These are phyloP conservation scores for Wickerhamiella parazyma DNA, from an alignment of 805 yeast species.

Conservation along the genomic window DNA sequence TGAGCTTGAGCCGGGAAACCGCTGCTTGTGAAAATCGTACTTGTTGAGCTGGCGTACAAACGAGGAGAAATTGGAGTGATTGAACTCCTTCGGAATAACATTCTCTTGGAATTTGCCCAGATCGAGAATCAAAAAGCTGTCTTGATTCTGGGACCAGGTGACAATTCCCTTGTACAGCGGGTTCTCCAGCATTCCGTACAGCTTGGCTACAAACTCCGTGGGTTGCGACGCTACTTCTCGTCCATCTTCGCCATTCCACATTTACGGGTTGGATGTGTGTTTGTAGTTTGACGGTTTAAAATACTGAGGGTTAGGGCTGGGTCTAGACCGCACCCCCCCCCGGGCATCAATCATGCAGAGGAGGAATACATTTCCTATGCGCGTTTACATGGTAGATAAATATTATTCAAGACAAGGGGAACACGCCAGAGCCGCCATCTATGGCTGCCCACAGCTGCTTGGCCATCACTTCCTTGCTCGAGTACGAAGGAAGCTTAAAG, in stretches of 20 bases:
- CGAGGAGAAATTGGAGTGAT: conserved; percentile 87
- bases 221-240: not conserved
- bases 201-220: conserved; percentile 19
- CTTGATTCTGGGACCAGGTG: conserved; percentile 76
- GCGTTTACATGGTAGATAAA: not conserved
- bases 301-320: too few species aligned
- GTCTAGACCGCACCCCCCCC: too few species aligned
- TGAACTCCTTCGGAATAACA: conserved; percentile 82
- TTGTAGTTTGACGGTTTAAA: too few species aligned
- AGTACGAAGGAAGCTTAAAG: conserved; percentile 74
- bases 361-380: not conserved
- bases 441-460: conserved; percentile 54
- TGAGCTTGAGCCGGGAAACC: conserved; percentile 31
- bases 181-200: conserved; percentile 70
- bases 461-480: conserved; percentile 45
- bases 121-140: conserved; percentile 76
- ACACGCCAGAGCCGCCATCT: conserved; percentile 79
- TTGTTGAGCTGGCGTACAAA: conserved; percentile 93
- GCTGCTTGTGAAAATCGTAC: conserved; percentile 94
- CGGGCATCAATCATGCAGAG: too few species aligned
- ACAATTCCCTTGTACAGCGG: conserved; percentile 64
- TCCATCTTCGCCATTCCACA: not conserved
- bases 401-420: conserved; percentile 55
- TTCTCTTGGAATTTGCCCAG: conserved; percentile 19
- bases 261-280: too few species aligned